phyloP scores from a whole-genome alignment of 345 rosid species.

The Citrus sp. region DNA sequence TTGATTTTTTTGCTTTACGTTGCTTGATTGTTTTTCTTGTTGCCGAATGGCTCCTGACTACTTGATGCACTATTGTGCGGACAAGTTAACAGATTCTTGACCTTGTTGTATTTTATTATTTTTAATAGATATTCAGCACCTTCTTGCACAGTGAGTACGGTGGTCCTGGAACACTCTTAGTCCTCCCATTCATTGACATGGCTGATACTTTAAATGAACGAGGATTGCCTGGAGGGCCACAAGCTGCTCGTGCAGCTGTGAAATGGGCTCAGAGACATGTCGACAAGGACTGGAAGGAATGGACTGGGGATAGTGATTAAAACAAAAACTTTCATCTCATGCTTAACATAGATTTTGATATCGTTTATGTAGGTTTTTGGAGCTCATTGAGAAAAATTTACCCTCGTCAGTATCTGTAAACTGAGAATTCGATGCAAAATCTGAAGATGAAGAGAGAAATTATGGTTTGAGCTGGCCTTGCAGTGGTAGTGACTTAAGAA shows the following conservation, averaged over 20 bases:
- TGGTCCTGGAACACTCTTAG: slow-evolving; percentile 93
- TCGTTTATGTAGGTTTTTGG: background rate
- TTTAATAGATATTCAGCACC: slow-evolving; percentile 60
- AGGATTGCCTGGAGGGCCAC: slow-evolving; percentile 84
- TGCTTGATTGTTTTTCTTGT: background rate
- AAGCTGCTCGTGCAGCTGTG: slow-evolving; percentile 86
- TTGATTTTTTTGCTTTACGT: background rate
- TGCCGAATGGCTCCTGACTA: background rate
- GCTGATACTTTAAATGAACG: slow-evolving; percentile 75
- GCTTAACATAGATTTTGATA: background rate
- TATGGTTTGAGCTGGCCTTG: background rate
- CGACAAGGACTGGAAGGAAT: slow-evolving; percentile 91
- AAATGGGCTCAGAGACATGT: slow-evolving; percentile 87
- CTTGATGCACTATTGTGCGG: background rate
- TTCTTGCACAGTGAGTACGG: slow-evolving; percentile 81
- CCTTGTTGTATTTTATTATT: slow-evolving; percentile 16
- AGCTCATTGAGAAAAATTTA: background rate
- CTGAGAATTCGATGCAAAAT: background rate
- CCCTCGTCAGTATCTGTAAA: background rate
- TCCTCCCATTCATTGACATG: slow-evolving; percentile 90
- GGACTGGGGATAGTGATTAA: slow-evolving; percentile 53
- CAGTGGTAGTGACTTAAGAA: background rate
- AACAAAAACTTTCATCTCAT: background rate
- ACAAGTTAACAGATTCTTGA: background rate
- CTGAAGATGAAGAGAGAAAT: background rate